These are phyloP conservation scores for Cutaneotrichosporon dermatis DNA, from an alignment of 1,284 basidiomycete species.

Conservation along the genomic window DNA sequence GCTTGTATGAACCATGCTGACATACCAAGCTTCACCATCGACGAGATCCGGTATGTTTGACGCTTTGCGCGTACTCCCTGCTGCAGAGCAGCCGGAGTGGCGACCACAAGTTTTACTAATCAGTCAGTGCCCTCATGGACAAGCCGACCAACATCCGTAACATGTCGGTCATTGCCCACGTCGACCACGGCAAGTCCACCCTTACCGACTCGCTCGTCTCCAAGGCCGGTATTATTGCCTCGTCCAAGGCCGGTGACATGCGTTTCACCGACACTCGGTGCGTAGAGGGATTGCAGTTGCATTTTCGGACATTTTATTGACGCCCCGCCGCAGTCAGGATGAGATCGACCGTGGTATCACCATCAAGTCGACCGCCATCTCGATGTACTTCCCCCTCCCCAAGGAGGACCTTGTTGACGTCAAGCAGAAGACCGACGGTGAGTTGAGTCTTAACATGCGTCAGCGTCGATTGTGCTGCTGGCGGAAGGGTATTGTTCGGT, in stretches of 20 bases:
- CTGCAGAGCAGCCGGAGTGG: background rate
- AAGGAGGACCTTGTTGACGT: constrained; percentile 82
- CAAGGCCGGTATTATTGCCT: constrained; percentile 99
- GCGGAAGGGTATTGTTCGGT: background rate
- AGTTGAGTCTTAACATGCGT: constrained; percentile 4
- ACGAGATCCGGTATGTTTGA: constrained; percentile 66
- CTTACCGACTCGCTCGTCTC: constrained; percentile 98
- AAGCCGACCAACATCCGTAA: constrained; percentile 59
- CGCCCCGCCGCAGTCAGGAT: constrained; percentile 62
- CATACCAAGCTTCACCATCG: constrained; percentile 51
- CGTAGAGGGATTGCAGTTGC: constrained; percentile 7
- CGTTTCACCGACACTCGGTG: constrained; percentile 89
- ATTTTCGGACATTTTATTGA: background rate
- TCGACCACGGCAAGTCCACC: constrained; percentile 99
- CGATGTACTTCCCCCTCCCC: constrained; percentile 97
- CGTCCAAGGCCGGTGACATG: constrained; percentile 91
- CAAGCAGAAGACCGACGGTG: constrained; percentile 90
- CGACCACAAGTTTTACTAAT: background rate
- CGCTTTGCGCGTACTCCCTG: background rate
- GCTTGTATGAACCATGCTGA: no score
- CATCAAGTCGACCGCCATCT: constrained; percentile 99
- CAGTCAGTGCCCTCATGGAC: constrained; percentile 21
- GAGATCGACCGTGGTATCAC: constrained; percentile 99
- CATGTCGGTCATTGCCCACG: constrained; percentile 98
- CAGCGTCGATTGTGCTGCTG: background rate